Conservation (phyloP, 2,329 filamentous ascomycete species). For the Fusarium solani-melongenae region DNA sequence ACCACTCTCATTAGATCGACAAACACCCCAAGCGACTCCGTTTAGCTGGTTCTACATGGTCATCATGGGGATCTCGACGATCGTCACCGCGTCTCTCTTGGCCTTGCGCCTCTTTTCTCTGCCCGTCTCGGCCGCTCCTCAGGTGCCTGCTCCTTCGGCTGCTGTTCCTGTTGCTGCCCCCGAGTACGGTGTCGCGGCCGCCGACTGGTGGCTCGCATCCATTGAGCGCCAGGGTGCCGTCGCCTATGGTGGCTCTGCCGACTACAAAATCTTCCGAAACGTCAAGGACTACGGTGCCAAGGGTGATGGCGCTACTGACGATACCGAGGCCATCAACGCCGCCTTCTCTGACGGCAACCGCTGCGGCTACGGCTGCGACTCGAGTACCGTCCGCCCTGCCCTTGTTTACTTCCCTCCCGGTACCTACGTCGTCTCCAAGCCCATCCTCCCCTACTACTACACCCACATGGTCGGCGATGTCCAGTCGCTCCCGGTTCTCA, state of each 20-base stretch:
- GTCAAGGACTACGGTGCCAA: conserved; percentile 80
- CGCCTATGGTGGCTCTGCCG: conserved; percentile 63
- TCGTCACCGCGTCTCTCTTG: conserved; percentile 56
- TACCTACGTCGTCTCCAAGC: conserved; percentile 82
- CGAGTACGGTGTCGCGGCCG: conserved; percentile 33
- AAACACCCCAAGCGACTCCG: conserved; percentile 28
- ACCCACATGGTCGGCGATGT: conserved; percentile 92
- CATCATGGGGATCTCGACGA: conserved; percentile 59
- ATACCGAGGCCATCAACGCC: conserved; percentile 87
- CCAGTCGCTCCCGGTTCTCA: conserved; percentile 76
- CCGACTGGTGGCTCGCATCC: conserved; percentile 75
- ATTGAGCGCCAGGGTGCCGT: conserved; percentile 76
- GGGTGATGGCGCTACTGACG: conserved; percentile 78
- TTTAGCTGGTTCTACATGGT: conserved; percentile 51
- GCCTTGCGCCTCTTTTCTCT: conserved; percentile 56
- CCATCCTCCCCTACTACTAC: conserved; percentile 90
- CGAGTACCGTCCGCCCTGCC: conserved; percentile 83
- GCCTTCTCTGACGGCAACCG: conserved; percentile 83
- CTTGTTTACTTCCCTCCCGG: conserved; percentile 93
- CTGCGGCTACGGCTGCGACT: conserved; percentile 85
- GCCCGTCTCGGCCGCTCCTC: conserved; percentile 38
- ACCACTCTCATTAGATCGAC: conserved; percentile 23
- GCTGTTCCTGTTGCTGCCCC: conserved; percentile 5
- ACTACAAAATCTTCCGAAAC: conserved; percentile 81
- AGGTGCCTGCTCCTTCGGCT: conserved; percentile 25